These are phyloP conservation scores for Rhodotorula mucilaginosa DNA, from an alignment of 1,284 basidiomycete species.

Conservation along the genomic window DNA sequence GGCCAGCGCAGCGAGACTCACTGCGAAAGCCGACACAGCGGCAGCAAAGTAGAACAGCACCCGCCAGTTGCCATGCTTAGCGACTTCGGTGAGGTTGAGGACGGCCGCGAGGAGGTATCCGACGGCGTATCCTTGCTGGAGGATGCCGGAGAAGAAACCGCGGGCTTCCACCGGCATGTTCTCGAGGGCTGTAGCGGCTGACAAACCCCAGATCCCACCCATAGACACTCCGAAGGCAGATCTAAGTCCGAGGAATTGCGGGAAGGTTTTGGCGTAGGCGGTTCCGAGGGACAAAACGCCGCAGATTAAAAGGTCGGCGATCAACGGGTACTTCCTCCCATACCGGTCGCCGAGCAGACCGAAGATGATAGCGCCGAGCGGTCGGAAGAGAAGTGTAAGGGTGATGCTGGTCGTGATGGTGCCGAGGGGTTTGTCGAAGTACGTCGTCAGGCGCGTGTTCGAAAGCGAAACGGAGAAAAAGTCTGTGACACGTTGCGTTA, in stretches of 20 bases:
- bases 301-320: conserved; percentile 60
- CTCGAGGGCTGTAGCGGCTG: conserved; percentile 67
- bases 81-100: conserved; percentile 37
- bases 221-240: conserved; percentile 46
- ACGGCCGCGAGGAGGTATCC: conserved; percentile 30
- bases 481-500: conserved; percentile 45
- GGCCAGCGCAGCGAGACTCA: no score
- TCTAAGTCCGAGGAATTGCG: conserved; percentile 53
- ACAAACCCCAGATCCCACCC: conserved; percentile 53
- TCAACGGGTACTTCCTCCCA: conserved; percentile 71
- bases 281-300: conserved; percentile 62
- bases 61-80: conserved; percentile 52
- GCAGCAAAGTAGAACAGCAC: conserved; percentile 45
- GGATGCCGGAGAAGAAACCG: conserved; percentile 73
- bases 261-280: conserved; percentile 54
- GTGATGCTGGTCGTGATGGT: conserved; percentile 65
- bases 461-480: conserved; percentile 77
- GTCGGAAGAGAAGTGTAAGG: conserved; percentile 85
- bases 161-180: conserved; percentile 82
- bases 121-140: conserved; percentile 52
- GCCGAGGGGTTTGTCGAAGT: conserved; percentile 26
- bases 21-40: conserved; percentile 64
- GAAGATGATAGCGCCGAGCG: conserved; percentile 80
- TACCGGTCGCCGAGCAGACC: conserved; percentile 46
- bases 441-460: conserved; percentile 17